A percentile compares a stretch with the other conserved stretches of the same genome.
phyloP scores from a whole-genome alignment of 2,329 filamentous ascomycete species.

The Lasiodiplodia sp. region DNA sequence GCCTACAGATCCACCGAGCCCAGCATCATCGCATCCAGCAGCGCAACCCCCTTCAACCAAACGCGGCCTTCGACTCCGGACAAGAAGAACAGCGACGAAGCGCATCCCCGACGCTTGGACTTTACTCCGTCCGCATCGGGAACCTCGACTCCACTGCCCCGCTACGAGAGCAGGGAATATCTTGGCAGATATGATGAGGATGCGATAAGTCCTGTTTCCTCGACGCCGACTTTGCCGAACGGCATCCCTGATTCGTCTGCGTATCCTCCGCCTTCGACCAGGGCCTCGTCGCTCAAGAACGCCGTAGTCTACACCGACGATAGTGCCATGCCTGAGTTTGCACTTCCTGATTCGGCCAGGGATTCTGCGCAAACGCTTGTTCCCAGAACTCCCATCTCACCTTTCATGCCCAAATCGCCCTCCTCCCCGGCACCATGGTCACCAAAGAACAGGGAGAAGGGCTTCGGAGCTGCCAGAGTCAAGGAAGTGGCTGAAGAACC shows the following conservation, averaged over 20 bases:
- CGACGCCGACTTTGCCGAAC: conserved; percentile 24
- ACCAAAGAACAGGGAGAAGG: conserved; percentile 26
- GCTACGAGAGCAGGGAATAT: conserved; percentile 26
- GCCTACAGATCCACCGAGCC: conserved; percentile 18
- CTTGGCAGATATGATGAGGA: conserved; percentile 26
- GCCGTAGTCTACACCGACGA: conserved; percentile 24
- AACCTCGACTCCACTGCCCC: conserved; percentile 29
- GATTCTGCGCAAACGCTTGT: conserved; percentile 29
- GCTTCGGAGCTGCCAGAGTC: conserved; percentile 14
- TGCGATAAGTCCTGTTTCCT: conserved; percentile 25
- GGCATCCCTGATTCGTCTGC: conserved; percentile 2
- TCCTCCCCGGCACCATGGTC: conserved; percentile 13
- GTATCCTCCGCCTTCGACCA: conserved; percentile 12
- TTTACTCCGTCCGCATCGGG: conserved; percentile 26
- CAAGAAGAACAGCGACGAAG: conserved; percentile 24
- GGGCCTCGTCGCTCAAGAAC: conserved; percentile 24
- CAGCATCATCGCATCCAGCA: conserved; percentile 21
- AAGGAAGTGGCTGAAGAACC: conserved; percentile 21
- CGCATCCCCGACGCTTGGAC: conserved; percentile 22
- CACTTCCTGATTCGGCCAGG: conserved; percentile 14
- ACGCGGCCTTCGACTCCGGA: conserved; percentile 24
- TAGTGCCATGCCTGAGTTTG: conserved; percentile 16
- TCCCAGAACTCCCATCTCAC: conserved; percentile 6
- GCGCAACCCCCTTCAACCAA: conserved; percentile 23
- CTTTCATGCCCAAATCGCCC: conserved; percentile 23